Conservation (phyloP, 2,329 filamentous ascomycete species). For the Talaromyces sp. region DNA sequence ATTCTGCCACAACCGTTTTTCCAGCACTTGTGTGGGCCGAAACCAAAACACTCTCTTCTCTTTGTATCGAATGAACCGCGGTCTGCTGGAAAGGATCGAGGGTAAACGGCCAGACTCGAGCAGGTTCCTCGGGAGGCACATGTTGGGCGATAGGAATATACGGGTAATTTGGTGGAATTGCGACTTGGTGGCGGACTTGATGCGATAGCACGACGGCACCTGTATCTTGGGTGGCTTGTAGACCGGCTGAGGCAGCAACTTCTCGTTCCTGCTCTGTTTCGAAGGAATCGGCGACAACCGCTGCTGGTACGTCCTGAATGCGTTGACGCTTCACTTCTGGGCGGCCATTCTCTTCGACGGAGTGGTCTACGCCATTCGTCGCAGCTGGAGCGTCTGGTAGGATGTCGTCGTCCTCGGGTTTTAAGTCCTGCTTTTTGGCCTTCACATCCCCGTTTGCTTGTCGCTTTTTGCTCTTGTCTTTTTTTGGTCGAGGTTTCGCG, state of each 20-base stretch:
- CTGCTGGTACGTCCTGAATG: constrained; percentile 62
- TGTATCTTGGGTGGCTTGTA: constrained; percentile 60
- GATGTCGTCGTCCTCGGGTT: constrained; percentile 30
- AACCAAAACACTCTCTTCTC: constrained; percentile 92
- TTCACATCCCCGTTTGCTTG: constrained; percentile 79
- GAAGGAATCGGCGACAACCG: constrained; percentile 88
- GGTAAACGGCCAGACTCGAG: constrained; percentile 79
- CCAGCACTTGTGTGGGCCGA: constrained; percentile 96
- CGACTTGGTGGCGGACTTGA: constrained; percentile 98
- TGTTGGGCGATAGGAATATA: constrained; percentile 95
- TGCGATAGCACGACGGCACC: constrained; percentile 76
- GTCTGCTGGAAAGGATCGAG: constrained; percentile 97
- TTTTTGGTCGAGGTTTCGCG: constrained; percentile 41
- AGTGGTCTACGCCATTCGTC: constrained; percentile 20
- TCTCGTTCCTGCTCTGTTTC: constrained; percentile 93
- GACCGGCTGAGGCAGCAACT: constrained; percentile 73
- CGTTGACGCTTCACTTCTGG: constrained; percentile 48
- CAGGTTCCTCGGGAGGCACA: constrained; percentile 81
- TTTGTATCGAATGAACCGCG: constrained; percentile 89
- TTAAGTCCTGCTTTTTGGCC: constrained; percentile 33
- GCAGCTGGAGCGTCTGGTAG: constrained; percentile 23
- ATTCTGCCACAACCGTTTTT: constrained; percentile 97
- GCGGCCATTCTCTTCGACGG: constrained; percentile 31
- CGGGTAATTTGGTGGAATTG: constrained; percentile 87
- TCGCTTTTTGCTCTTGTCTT: constrained; percentile 75